A percentile compares a stretch with the other conserved stretches of the same genome.
These are phyloP conservation scores for Ramaria rubella DNA, from an alignment of 768 basidiomycete genomes.

Conservation along the genomic window DNA sequence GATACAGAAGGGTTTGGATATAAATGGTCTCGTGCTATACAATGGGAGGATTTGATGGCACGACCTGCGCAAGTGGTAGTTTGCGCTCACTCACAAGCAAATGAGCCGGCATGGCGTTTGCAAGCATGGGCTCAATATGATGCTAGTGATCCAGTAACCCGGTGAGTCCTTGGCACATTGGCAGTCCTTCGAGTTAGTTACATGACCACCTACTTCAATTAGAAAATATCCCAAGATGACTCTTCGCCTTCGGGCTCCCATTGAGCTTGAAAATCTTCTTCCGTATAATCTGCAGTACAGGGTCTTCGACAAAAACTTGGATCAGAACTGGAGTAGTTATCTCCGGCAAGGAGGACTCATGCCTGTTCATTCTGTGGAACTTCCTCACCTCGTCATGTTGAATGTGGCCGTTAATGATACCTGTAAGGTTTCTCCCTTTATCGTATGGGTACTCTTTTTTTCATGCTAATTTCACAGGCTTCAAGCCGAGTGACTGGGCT, in stretches of 20 bases:
- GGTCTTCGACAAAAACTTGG: constrained; percentile 93
- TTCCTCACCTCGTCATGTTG: constrained; percentile 81
- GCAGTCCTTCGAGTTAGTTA: background rate
- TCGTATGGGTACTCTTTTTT: background rate
- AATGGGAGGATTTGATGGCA: constrained; percentile 82
- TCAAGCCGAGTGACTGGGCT: constrained; percentile 92
- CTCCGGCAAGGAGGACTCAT: constrained; percentile 88
- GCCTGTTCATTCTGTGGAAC: constrained; percentile 93
- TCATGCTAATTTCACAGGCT: constrained; percentile 42
- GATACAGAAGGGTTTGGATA: constrained; percentile 88
- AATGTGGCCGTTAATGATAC: constrained; percentile 91
- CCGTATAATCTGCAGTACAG: constrained; percentile 93
- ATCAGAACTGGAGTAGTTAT: constrained; percentile 93
- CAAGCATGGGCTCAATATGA: constrained; percentile 87
- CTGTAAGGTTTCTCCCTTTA: constrained; percentile 38
- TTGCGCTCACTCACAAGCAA: constrained; percentile 74
- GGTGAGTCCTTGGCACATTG: constrained; percentile 36
- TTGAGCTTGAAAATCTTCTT: constrained; percentile 92
- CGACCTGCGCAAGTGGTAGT: constrained; percentile 63
- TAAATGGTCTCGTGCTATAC: constrained; percentile 81
- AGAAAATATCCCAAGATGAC: constrained; percentile 84
- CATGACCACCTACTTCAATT: constrained; percentile 4
- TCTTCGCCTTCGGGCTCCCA: constrained; percentile 81
- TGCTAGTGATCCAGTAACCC: constrained; percentile 41
- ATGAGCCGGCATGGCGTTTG: constrained; percentile 89